Evolutionary conservation across 225 moss, liverwort and hornwort genomes (phyloP), one percentile per base, ranked within the genome.

Genomic region (Marchantia paleacea): DNA sequence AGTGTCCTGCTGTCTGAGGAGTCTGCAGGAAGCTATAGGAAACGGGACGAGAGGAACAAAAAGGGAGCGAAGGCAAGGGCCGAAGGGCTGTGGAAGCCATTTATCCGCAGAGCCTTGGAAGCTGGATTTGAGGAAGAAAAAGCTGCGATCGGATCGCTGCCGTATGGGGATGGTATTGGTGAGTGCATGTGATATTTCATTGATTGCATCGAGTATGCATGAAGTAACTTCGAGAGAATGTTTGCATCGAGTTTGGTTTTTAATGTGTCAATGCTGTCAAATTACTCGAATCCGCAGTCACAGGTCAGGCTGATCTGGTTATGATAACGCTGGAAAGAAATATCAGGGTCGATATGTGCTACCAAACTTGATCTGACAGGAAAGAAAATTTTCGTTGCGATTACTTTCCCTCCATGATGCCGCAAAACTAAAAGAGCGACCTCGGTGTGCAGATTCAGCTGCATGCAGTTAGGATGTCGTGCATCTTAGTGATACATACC

Each of bases 111-210:
- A 76, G 61, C 60, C 76, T 58, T 62, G 60, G 50, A 52, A 78
- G 78, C 49, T 66, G 64, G 65, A 78, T 78, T 64, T 78, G 64
- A 65, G 78, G 62, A 52, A n/a, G 78, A 63, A 64, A 64, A 26
- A 39, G 78, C 78, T 78, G 64, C 63, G 64, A 65, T 65, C 64
- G 65, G 78, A 78, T 78, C 78, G 77, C 77, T 77, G 62, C 39
- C 64, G 78, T 25, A 52, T 65, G 78, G 65, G 48, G 19, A 78
- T 65, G 62, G 51, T 25, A n/a, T 22, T 78, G 78, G 78, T 78
- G 24, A 78, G 78, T 78, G 75, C 75, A 57, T 30, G 31, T 31
- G 58, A 58, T 60, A 9, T 55, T 60, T 39, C 9, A 9, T 69
- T 30, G 69, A 6, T 0, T 24, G 11, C 11, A 10, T 53, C 25